A percentile compares a stretch with the other conserved stretches of the same genome.
phyloP scores from a whole-genome alignment of 345 rosid species.

The Hypericum androsaemum region DNA sequence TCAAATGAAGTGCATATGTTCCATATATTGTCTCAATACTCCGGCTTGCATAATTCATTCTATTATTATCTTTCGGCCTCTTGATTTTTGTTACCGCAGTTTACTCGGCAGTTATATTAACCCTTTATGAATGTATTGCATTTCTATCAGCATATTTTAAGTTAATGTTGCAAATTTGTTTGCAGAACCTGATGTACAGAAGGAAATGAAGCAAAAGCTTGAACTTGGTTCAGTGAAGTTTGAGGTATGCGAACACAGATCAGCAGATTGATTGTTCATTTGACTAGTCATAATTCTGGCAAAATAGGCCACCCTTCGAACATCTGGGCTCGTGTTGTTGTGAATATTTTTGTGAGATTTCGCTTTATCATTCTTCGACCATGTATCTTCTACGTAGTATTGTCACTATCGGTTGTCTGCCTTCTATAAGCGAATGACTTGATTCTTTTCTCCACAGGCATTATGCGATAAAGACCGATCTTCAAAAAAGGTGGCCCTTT shows the following conservation, averaged over 20 bases:
- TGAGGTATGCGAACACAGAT: slow-evolving; percentile 41
- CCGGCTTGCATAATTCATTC: too few species aligned
- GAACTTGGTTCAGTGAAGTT: slow-evolving; percentile 86
- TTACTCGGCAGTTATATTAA: too few species aligned
- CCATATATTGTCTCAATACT: too few species aligned
- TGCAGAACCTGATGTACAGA: slow-evolving; percentile 89
- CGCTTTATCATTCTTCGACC: background rate
- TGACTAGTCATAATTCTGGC: too few species aligned
- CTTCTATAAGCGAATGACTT: background rate
- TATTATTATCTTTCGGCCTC: too few species aligned
- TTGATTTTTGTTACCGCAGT: too few species aligned
- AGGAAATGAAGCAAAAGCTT: slow-evolving; percentile 86
- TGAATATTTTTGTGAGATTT: background rate
- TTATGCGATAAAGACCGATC: slow-evolving; percentile 75
- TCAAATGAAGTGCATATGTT: too few species aligned
- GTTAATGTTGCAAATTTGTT: slow-evolving; percentile 11
- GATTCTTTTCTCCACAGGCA: slow-evolving; percentile 42
- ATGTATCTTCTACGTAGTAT: background rate
- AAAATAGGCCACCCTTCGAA: too few species aligned
- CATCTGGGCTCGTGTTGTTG: background rate
- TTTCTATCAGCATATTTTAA: background rate
- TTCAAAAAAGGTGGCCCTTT: slow-evolving; percentile 54
- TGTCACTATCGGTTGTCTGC: background rate
- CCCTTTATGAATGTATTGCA: too few species aligned
- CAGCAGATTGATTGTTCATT: too few species aligned